Conservation (phyloP, 805 yeast species). For the Suhomyces prunicola region DNA sequence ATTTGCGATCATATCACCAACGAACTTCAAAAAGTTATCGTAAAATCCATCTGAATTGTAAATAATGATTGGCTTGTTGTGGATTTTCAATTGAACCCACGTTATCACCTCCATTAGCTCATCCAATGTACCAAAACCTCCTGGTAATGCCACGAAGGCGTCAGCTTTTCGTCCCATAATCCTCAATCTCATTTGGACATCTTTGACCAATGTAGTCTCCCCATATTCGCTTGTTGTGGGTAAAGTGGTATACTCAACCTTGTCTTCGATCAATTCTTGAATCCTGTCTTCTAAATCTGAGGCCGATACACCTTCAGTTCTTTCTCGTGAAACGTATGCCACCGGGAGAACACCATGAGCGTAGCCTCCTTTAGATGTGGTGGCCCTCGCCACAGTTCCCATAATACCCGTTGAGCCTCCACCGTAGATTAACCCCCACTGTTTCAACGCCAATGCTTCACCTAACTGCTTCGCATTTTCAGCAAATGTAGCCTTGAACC, state of each 20-base stretch:
- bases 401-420: conserved; percentile 86
- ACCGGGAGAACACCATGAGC: conserved; percentile 88
- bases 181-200: conserved; percentile 87
- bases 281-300: conserved; percentile 46
- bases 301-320: conserved; percentile 34
- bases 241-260: conserved; percentile 63
- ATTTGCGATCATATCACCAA: conserved; percentile 53
- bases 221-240: conserved; percentile 64
- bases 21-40: conserved; percentile 62
- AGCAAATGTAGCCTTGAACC: conserved; percentile 49
- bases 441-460: conserved; percentile 47
- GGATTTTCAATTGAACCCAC: conserved; percentile 88
- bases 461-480: conserved; percentile 62
- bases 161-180: conserved; percentile 84
- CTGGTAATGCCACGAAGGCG: conserved; percentile 87
- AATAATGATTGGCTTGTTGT: conserved; percentile 73
- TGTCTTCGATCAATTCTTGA: conserved; percentile 54
- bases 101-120: conserved; percentile 88
- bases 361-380: conserved; percentile 55
- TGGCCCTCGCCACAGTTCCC: conserved; percentile 71
- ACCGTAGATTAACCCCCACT: conserved; percentile 82
- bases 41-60: conserved; percentile 79
- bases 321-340: conserved; percentile 72
- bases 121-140: conserved; percentile 88
- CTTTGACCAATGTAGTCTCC: conserved; percentile 73